Conservation (phyloP, 2,329 filamentous ascomycete species). For the Periconia macrospinosa region DNA sequence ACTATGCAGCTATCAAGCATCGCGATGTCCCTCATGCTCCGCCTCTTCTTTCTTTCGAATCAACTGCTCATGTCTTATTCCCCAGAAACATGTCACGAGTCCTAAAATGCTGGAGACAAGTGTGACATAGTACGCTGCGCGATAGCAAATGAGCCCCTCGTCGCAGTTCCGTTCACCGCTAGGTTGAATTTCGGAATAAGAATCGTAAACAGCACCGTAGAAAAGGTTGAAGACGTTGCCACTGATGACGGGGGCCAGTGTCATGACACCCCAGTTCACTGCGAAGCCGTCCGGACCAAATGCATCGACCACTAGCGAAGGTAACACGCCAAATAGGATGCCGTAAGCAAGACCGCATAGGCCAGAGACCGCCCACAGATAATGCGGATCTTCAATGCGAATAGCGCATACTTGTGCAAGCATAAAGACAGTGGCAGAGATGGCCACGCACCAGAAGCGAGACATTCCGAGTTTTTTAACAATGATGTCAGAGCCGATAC, state of each 20-base stretch:
- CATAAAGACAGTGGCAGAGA: constrained; percentile 76
- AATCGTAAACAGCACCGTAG: constrained; percentile 83
- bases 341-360: constrained; percentile 90
- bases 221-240: constrained; percentile 92
- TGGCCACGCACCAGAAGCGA: constrained; percentile 86
- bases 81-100: constrained; percentile 69
- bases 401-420: constrained; percentile 77
- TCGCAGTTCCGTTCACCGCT: constrained; percentile 74
- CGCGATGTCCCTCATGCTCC: constrained; percentile 32
- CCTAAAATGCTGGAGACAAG: constrained; percentile 71
- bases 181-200: constrained; percentile 69
- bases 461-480: constrained; percentile 79
- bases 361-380: constrained; percentile 75
- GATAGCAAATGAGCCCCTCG: constrained; percentile 80
- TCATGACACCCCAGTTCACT: constrained; percentile 97
- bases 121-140: constrained; percentile 77
- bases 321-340: constrained; percentile 91
- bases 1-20: constrained; percentile 22
- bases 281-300: constrained; percentile 89
- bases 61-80: constrained; percentile 63
- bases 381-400: constrained; percentile 73
- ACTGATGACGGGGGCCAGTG: constrained; percentile 80
- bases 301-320: constrained; percentile 80
- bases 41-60: constrained; percentile 35
- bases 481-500: constrained; percentile 88